Conservation (phyloP, 2,329 filamentous ascomycete genomes). For the Tolypocladium amazonense region DNA sequence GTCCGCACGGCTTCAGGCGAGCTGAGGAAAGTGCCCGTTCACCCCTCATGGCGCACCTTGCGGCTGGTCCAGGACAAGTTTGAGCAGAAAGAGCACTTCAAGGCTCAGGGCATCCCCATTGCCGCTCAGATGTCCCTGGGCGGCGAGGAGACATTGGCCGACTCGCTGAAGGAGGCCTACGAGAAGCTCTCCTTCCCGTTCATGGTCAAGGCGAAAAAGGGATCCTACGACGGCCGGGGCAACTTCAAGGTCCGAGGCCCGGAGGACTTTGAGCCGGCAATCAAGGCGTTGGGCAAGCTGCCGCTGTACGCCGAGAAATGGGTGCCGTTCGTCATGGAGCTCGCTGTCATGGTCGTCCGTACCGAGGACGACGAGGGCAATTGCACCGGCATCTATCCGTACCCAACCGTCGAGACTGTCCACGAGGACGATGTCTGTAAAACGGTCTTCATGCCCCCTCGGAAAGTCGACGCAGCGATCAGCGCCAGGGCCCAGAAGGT, state of each 20-base stretch:
- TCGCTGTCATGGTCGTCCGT: constrained; percentile 91
- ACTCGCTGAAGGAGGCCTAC: constrained; percentile 54
- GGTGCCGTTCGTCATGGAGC: constrained; percentile 73
- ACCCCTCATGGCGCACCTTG: constrained; percentile 80
- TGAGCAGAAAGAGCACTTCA: constrained; percentile 73
- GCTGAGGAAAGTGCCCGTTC: constrained; percentile 46
- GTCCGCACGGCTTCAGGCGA: constrained; percentile 22
- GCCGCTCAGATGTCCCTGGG: constrained; percentile 60
- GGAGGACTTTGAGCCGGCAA: constrained; percentile 47
- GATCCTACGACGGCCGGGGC: constrained; percentile 84
- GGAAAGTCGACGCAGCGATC: constrained; percentile 51
- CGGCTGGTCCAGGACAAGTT: constrained; percentile 91
- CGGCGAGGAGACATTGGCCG: constrained; percentile 38
- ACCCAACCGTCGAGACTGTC: constrained; percentile 86
- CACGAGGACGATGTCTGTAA: constrained; percentile 96
- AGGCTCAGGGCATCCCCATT: constrained; percentile 56
- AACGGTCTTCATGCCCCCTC: constrained; percentile 76
- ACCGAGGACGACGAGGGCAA: constrained; percentile 57
- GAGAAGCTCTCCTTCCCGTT: constrained; percentile 65
- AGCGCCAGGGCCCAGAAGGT: constrained; percentile 61
- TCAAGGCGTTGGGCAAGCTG: constrained; percentile 57
- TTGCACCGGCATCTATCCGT: constrained; percentile 50
- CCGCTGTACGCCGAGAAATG: constrained; percentile 85
- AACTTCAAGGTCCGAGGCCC: constrained; percentile 40
- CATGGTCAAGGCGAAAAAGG: constrained; percentile 86